These are phyloP conservation scores for Capsicum baccatum DNA, from an alignment of 257 asterid species.

Conservation along the genomic window DNA sequence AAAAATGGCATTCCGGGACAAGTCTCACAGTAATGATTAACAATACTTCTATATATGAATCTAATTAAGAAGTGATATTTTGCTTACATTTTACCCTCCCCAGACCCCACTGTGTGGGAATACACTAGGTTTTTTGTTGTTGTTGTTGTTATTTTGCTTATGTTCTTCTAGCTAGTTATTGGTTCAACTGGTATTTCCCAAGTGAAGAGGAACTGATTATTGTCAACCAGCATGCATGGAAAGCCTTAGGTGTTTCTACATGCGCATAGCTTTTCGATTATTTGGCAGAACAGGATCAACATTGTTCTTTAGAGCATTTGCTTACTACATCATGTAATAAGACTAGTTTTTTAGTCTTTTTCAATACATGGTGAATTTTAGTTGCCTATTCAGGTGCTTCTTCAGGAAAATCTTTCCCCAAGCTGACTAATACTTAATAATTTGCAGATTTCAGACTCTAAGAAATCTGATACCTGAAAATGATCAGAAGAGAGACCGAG, in stretches of 20 bases:
- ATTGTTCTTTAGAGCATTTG: neutral
- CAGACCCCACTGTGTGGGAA: too few relatives aligned
- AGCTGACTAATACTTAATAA: constrained; percentile 30
- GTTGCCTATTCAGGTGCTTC: neutral
- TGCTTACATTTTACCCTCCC: neutral
- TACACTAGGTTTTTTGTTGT: too few relatives aligned
- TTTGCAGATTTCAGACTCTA: constrained; percentile 72
- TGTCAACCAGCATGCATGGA: constrained; percentile 20
- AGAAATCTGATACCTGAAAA: constrained; percentile 77
- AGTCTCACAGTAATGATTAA: neutral
- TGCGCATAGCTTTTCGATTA: neutral
- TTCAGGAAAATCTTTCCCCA: neutral
- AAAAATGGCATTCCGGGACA: neutral
- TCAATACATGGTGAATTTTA: neutral
- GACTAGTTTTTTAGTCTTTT: neutral
- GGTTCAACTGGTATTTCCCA: neutral
- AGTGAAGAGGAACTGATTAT: neutral
- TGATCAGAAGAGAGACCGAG: constrained; percentile 84
- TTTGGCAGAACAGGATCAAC: neutral
- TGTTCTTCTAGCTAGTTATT: neutral
- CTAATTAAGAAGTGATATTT: neutral
- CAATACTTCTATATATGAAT: neutral
- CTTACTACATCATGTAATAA: neutral
- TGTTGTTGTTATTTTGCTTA: neutral
- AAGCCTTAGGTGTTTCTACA: neutral